These are phyloP conservation scores for Epichloe baconii DNA, from an alignment of 2,329 filamentous ascomycete genomes.

Conservation along the genomic window DNA sequence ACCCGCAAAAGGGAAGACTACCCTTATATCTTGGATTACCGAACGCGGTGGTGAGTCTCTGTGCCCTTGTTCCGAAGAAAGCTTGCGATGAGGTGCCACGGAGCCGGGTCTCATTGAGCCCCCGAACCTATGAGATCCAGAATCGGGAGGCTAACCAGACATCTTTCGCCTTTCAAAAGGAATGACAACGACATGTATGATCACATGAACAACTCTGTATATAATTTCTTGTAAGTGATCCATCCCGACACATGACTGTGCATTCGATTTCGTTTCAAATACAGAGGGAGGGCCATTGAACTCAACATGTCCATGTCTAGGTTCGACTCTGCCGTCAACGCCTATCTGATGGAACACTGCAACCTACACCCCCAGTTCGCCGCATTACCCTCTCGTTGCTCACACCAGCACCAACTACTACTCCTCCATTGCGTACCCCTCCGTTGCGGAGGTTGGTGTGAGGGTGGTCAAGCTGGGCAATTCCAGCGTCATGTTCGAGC, in stretches of 20 bases:
- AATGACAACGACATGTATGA: slow-evolving; percentile 91
- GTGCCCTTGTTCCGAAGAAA: background rate
- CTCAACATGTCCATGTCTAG: slow-evolving; percentile 20
- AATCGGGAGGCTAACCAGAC: background rate
- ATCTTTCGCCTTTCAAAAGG: slow-evolving; percentile 33
- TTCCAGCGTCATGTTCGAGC: slow-evolving; percentile 81
- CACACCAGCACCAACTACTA: slow-evolving; percentile 81
- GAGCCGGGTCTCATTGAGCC: no score
- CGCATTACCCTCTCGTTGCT: slow-evolving; percentile 72
- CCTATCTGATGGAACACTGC: slow-evolving; percentile 72
- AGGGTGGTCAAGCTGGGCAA: slow-evolving; percentile 74
- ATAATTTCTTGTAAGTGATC: slow-evolving; percentile 54
- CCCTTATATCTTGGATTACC: slow-evolving; percentile 64
- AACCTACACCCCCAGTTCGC: slow-evolving; percentile 56
- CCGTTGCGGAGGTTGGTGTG: slow-evolving; percentile 66
- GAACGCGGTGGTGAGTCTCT: slow-evolving; percentile 62
- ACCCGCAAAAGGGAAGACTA: slow-evolving; percentile 59
- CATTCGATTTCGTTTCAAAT: no score
- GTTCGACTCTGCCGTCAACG: slow-evolving; percentile 83
- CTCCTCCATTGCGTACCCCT: slow-evolving; percentile 67
- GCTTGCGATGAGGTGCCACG: no score
- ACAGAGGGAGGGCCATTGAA: background rate
- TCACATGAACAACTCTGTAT: slow-evolving; percentile 85
- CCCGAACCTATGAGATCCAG: background rate
- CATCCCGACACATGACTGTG: background rate